phyloP scores from a whole-genome alignment of 257 asterid genomes.

The Eustoma russellianum region DNA sequence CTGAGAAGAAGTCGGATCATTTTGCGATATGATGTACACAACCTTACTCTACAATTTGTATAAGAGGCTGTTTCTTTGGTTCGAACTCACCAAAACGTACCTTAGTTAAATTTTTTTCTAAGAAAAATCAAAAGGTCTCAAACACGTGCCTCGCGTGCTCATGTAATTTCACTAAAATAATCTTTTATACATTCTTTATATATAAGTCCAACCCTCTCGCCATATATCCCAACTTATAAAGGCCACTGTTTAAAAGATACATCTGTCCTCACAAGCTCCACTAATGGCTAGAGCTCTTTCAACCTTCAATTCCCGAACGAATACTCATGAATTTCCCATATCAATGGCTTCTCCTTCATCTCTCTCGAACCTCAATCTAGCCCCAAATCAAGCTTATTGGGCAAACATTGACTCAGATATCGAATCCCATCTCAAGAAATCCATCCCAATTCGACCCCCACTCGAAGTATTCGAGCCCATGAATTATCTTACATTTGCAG shows the following conservation, averaged over 20 bases:
- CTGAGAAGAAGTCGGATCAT: no score
- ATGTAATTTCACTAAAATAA: not conserved
- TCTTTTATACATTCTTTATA: not conserved
- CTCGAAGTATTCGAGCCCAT: constrained; percentile 62
- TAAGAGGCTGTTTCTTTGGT: no score
- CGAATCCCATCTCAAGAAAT: constrained; percentile 30
- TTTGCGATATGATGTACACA: no score
- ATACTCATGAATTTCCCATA: constrained; percentile 4
- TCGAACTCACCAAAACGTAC: no score
- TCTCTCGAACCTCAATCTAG: not conserved
- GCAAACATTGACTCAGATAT: constrained; percentile 43
- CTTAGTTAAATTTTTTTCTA: no score
- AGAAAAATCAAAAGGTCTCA: not conserved
- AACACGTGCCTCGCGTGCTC: constrained; percentile 7
- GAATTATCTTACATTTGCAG: constrained; percentile 55
- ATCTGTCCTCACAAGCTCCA: not conserved
- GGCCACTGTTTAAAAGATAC: no score
- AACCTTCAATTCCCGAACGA: constrained; percentile 11
- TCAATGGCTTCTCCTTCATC: constrained; percentile 9
- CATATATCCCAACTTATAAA: no score
- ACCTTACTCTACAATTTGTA: no score
- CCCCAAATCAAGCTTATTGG: constrained; percentile 35
- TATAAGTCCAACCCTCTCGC: not conserved
- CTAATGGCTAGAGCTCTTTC: constrained; percentile 20
- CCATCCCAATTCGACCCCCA: constrained; percentile 46